These are phyloP conservation scores for Scopulariopsis brevicaulis DNA, from an alignment of 2,329 filamentous ascomycete species.

Conservation along the genomic window DNA sequence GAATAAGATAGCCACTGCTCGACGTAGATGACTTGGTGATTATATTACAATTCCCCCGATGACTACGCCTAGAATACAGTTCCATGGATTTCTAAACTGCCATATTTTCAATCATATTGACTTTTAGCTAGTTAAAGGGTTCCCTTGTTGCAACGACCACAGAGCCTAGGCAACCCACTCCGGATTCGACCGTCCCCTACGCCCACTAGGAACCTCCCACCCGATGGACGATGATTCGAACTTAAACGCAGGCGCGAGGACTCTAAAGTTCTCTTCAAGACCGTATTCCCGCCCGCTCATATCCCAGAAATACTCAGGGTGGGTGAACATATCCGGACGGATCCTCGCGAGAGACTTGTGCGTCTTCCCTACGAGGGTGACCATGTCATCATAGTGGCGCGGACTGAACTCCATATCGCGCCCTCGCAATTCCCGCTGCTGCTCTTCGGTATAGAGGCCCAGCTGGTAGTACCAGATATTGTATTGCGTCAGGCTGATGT, in stretches of 20 bases:
- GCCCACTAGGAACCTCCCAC: conserved; percentile 5
- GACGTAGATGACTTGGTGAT: too few relatives aligned
- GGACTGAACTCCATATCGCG: conserved; percentile 9
- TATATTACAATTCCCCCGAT: background rate
- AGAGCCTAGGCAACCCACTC: conserved; percentile 1
- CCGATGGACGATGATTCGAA: conserved; percentile 5
- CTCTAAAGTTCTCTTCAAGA: conserved; percentile 4
- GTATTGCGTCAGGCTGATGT: conserved; percentile 15
- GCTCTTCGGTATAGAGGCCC: conserved; percentile 10
- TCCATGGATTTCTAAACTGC: background rate
- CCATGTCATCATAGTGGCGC: conserved; percentile 13
- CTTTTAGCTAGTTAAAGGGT: too few relatives aligned
- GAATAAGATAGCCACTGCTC: too few relatives aligned
- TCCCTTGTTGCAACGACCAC: too few relatives aligned
- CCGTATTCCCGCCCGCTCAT: conserved; percentile 8
- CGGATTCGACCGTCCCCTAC: conserved; percentile 7
- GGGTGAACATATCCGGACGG: conserved; percentile 7
- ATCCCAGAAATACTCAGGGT: conserved; percentile 6
- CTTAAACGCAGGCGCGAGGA: conserved; percentile 6
- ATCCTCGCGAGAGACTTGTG: conserved; percentile 3
- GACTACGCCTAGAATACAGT: background rate
- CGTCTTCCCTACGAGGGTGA: conserved; percentile 5
- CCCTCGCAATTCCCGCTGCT: conserved; percentile 7
- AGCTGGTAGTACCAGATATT: conserved; percentile 15
- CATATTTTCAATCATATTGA: too few relatives aligned